These are phyloP conservation scores for Alternaria brassicicola DNA, from an alignment of 2,329 filamentous ascomycete species.

Conservation along the genomic window DNA sequence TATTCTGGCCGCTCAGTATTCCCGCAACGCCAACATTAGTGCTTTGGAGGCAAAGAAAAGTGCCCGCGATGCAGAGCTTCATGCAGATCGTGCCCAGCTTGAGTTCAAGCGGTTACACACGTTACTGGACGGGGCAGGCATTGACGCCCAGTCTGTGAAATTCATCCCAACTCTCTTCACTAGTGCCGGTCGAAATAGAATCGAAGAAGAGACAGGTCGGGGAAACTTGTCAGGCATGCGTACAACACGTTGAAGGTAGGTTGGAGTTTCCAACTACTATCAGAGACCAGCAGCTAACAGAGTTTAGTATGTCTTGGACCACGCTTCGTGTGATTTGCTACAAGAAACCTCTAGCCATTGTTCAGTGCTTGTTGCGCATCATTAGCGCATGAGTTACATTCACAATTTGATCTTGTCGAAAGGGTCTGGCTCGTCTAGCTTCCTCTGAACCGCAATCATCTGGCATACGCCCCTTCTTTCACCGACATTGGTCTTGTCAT, in stretches of 20 bases:
- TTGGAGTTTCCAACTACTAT: background rate
- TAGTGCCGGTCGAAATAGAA: background rate
- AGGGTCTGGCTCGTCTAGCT: background rate
- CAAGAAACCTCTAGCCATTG: background rate
- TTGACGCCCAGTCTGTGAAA: slow-evolving; percentile 19
- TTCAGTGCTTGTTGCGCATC: background rate
- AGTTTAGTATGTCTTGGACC: background rate
- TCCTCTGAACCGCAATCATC: background rate
- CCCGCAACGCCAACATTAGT: slow-evolving; percentile 25
- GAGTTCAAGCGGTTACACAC: slow-evolving; percentile 16
- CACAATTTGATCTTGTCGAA: background rate
- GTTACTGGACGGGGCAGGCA: slow-evolving; percentile 14
- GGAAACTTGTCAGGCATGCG: background rate
- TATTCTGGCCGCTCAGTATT: slow-evolving; percentile 25
- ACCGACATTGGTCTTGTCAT: background rate
- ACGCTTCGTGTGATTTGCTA: background rate
- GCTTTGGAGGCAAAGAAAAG: slow-evolving; percentile 27
- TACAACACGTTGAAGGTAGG: background rate
- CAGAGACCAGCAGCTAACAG: background rate
- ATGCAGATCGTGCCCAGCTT: slow-evolving; percentile 14
- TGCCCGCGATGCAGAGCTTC: slow-evolving; percentile 30
- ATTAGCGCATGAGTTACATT: background rate
- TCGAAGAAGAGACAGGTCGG: background rate
- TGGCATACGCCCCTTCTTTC: background rate
- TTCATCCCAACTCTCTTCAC: slow-evolving; percentile 13